Percentiles rank a stretch among this genome's conserved stretches.
Evolutionary conservation across 768 basidiomycete genomes (phyloP).

Genomic region (Suillus americanus): DNA sequence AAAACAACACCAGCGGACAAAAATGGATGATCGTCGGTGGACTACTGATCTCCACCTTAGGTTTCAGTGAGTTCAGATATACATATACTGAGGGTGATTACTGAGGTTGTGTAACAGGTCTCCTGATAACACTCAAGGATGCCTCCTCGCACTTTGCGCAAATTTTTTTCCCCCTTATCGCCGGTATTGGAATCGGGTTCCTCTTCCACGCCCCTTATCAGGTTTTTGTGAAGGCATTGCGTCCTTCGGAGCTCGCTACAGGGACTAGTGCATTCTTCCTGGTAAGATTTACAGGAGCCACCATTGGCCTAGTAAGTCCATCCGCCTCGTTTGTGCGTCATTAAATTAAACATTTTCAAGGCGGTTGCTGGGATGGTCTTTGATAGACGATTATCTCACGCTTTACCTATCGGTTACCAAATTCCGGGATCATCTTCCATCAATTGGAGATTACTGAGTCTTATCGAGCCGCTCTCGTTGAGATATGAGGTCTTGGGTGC

Average conservation of each 20-base stretch:
- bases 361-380: constrained; percentile 77
- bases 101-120: constrained; percentile 44
- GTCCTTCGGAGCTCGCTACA: constrained; percentile 65
- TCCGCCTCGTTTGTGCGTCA: constrained; percentile 3
- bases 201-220: constrained; percentile 86
- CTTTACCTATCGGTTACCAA: constrained; percentile 48
- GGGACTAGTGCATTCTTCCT: constrained; percentile 88
- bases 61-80: constrained; percentile 59
- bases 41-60: constrained; percentile 61
- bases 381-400: constrained; percentile 47
- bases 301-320: constrained; percentile 68
- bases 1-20: constrained; percentile 59
- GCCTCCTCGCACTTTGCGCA: constrained; percentile 45
- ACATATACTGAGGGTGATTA: background rate
- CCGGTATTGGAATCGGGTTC: constrained; percentile 80
- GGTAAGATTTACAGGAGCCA: constrained; percentile 84
- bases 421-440: constrained; percentile 46
- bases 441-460: constrained; percentile 51
- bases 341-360: constrained; percentile 35
- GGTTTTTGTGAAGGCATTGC: constrained; percentile 66
- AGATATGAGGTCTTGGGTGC: constrained; percentile 48
- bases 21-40: constrained; percentile 64
- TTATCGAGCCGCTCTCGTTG: constrained; percentile 45
- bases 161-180: constrained; percentile 61
- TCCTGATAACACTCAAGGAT: constrained; percentile 64